Evolutionary conservation across 108 stramenopile species (phyloP).

Genomic region (Skeletonema grethae): DNA sequence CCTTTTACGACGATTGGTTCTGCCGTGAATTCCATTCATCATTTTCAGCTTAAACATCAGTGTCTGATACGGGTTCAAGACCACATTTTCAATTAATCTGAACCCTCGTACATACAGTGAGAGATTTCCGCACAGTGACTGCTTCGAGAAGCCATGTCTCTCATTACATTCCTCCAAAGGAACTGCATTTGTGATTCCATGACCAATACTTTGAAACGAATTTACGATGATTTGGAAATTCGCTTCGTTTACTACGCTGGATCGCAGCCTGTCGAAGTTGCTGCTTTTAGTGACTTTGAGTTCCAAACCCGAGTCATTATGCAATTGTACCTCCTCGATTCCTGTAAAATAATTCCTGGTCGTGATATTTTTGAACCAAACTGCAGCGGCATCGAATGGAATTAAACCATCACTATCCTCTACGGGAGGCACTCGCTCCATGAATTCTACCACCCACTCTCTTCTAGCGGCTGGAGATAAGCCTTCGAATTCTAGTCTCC

Average conservation of each 20-base stretch:
- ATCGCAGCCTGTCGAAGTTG: not conserved
- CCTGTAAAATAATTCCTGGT: slow-evolving; percentile 19
- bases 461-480: not conserved
- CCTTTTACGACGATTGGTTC: slow-evolving; percentile 8
- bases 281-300: slow-evolving; percentile 5
- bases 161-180: slow-evolving; percentile 1
- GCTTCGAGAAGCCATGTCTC: not conserved
- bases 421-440: not conserved
- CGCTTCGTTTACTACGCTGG: not conserved
- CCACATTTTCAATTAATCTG: slow-evolving; percentile 22
- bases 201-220: slow-evolving; percentile 9
- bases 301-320: slow-evolving; percentile 21
- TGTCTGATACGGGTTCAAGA: slow-evolving; percentile 27
- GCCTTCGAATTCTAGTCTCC: not conserved
- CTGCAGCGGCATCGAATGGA: slow-evolving; percentile 4
- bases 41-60: slow-evolving; percentile 38
- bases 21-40: not conserved
- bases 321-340: slow-evolving; percentile 16
- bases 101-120: slow-evolving; percentile 20
- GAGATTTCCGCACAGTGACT: slow-evolving; percentile 1
- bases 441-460: not conserved
- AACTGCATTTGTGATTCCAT: slow-evolving; percentile 5
- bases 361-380: not conserved
- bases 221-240: not conserved
- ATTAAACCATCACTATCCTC: not conserved